A percentile compares a stretch with the other conserved stretches of the same genome.
phyloP scores from a whole-genome alignment of 495 filamentous ascomycete species.

The Neurospora tetrasperma region DNA sequence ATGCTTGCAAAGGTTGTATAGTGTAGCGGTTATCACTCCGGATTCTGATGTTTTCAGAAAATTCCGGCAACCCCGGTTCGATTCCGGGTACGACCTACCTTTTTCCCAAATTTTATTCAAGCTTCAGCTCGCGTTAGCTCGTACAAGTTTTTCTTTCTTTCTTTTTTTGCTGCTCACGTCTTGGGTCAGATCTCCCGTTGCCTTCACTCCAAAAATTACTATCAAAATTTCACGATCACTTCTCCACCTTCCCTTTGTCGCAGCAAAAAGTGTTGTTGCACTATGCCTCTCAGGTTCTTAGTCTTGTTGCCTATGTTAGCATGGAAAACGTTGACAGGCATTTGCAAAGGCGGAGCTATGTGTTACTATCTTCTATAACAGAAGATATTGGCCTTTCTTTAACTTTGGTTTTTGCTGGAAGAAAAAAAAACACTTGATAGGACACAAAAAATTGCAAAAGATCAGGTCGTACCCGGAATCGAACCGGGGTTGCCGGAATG shows the following conservation, averaged over 20 bases:
- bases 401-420: too few species aligned
- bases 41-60: conserved; percentile 1
- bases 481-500: conserved; percentile 20
- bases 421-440: background rate
- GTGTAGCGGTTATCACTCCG: conserved; percentile 1
- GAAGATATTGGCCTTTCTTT: too few species aligned
- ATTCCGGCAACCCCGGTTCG: conserved; percentile 20
- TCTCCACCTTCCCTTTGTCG: too few species aligned
- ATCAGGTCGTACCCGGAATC: conserved; percentile 24
- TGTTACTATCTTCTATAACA: too few species aligned
- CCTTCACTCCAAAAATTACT: too few species aligned
- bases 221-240: too few species aligned
- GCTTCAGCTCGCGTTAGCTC: too few species aligned
- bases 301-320: too few species aligned
- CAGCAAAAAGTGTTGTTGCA: too few species aligned
- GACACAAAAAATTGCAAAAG: background rate
- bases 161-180: background rate
- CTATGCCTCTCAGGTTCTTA: too few species aligned
- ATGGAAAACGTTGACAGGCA: too few species aligned
- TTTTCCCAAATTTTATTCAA: background rate
- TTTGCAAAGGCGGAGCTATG: too few species aligned
- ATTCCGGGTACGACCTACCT: conserved; percentile 24
- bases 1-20: background rate
- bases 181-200: background rate
- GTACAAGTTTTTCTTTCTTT: background rate